Conservation (phyloP, 2,329 filamentous ascomycete genomes). For the Fusarium dimerum region DNA sequence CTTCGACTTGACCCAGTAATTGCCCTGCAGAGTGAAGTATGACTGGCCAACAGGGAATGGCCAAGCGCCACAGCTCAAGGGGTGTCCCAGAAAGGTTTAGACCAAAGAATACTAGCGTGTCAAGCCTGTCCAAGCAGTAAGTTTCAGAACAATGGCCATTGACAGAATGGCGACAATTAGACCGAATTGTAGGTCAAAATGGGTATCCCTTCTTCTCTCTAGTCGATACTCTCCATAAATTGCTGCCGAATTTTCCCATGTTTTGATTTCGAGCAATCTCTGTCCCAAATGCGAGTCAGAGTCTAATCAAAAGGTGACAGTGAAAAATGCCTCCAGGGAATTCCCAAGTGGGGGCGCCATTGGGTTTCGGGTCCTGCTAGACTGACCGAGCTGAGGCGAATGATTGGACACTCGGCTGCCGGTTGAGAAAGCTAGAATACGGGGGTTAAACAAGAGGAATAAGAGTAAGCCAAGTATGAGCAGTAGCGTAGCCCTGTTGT, state of each 20-base stretch:
- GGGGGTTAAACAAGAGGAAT: not conserved
- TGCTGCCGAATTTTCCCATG: not conserved
- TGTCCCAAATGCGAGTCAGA: not conserved
- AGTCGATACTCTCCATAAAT: not conserved
- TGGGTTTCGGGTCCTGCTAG: not conserved
- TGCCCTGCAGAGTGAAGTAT: constrained; percentile 11
- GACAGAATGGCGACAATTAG: not conserved
- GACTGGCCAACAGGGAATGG: constrained; percentile 23
- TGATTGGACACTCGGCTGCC: not conserved
- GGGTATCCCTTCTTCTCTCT: not conserved
- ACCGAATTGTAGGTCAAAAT: not conserved
- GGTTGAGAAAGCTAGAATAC: not conserved
- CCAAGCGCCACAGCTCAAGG: constrained; percentile 14
- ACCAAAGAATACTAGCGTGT: not conserved
- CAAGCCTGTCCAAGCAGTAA: not conserved
- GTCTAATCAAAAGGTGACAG: not conserved
- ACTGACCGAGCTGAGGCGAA: not conserved
- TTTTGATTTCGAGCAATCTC: not conserved
- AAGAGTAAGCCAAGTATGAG: not conserved
- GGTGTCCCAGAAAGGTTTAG: constrained; percentile 4
- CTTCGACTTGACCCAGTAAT: not conserved
- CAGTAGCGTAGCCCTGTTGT: not conserved
- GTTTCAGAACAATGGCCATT: not conserved
- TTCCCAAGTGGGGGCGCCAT: not conserved
- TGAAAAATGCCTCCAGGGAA: not conserved